Evolutionary conservation across 108 stramenopile genomes (phyloP), one percentile per base, ranked within the genome.

Genomic region (Cyclotella choctawhatcheeana): DNA sequence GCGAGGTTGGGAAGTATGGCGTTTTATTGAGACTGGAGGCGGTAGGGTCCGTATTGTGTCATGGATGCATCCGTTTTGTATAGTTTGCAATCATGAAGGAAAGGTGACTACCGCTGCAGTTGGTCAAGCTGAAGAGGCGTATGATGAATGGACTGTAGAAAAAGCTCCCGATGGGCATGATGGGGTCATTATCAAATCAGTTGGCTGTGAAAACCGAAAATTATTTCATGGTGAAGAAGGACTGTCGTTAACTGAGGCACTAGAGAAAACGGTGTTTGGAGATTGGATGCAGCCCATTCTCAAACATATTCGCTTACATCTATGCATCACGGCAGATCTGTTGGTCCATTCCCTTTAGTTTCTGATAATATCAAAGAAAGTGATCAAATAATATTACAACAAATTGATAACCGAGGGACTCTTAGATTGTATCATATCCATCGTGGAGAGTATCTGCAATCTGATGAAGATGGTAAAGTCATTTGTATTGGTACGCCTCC

Each of bases 1-100:
- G 21, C 43, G 73, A 8, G 81, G 82, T 24, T 82, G 81, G 81
- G 84, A 82, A 37, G 77, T 82, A 1, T 85, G 66, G 48, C 77
- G 84, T 10, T 85, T 85, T 48, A 73, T 80, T 68, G 84, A 85
- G 56, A 64, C 61, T 17, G 84, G 81, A 26, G 50, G 65, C 44
- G 82, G 76, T 17, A 35, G 67, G 30, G 40, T 85, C 1, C 65
- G 44, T 1, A 82, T 85, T 17, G 58, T 64, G 3, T 68, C 72
- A 13, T 85, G 84, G 84, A 81, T 73, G 26, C 84, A 85, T 48
- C 71, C 77, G 27, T 62, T 52, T 18, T 66, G 44, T 31, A 50
- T 83, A 17, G 34, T 52, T 22, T 71, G 55, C 35, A 24, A 73
- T 40, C 65, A 67, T 54, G 72, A 78, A 24, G 76, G 73, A 5